Base-by-base conservation (phyloP, 352 stramenopile species). In the Phytophthora sansomeana region DNA sequence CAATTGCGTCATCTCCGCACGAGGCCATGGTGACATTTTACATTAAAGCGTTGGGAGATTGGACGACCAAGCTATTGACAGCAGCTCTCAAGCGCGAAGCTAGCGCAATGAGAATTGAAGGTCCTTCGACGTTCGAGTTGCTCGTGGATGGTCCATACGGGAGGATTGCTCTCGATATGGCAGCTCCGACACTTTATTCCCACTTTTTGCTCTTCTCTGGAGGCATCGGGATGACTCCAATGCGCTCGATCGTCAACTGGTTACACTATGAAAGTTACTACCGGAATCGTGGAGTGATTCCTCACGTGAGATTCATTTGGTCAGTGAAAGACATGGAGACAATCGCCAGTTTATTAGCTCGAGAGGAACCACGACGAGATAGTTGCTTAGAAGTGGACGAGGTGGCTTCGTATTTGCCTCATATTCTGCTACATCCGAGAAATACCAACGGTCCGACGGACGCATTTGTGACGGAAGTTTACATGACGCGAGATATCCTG, bases 21-120 rank as follows among this genome's bases (percentile, higher is more conserved):
- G 83, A 96, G 77, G 44, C 74, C n/a, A 73, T 85, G 66, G 72
- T 91, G 4, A 87, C 72, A 11, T 79, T 96, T 51, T 85, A 91
- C 60, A 80, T 96, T 50, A 81, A 81, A 33, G 65, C 74, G 1
- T 10, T 83, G 1, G 83, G 86, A 17, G 81, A 89, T 42, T 92
- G 86, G 86, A 94, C 86, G 29, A 77, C 69, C 3, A 78, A 77
- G 33, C 68, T 94, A 16, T 67, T 77, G 35, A 66, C 69, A 21
- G 68, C 69, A 14, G 63, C 75, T n/a, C 36, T 85, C 17, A 68
- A 74, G 19, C 69, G 63, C 19, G 69, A 77, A 67, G 69, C 69
- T 13, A 73, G 69, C 21, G 63, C 69, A 0, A 77, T 77, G 69
- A 54, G 69, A 47, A 17, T 70, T 16, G 53, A 63, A 1, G 63